These are phyloP conservation scores for Straminergon stramineum DNA, from an alignment of 225 moss, liverwort and hornwort genomes.

Conservation along the genomic window DNA sequence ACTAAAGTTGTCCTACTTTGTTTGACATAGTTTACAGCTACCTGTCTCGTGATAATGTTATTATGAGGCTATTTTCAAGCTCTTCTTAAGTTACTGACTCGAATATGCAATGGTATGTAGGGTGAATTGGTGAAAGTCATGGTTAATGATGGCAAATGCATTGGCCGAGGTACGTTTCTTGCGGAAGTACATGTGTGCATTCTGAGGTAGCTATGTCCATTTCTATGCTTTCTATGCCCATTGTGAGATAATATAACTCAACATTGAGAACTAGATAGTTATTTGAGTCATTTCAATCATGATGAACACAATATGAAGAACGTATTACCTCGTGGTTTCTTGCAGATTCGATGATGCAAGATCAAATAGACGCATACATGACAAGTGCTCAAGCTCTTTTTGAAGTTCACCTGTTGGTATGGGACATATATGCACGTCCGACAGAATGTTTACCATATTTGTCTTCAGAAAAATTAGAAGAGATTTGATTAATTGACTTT, in stretches of 20 bases:
- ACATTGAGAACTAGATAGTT: background rate
- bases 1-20: background rate
- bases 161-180: conserved; percentile 50
- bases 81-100: background rate
- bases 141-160: conserved; percentile 77
- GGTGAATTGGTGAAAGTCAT: conserved; percentile 82
- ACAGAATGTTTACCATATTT: background rate
- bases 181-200: background rate
- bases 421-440: background rate
- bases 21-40: background rate
- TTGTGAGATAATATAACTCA: background rate
- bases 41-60: background rate
- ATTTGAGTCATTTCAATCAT: background rate
- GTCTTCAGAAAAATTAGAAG: background rate
- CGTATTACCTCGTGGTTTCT: background rate
- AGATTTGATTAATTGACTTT: background rate
- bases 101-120: conserved; percentile 18
- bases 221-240: background rate
- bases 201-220: background rate
- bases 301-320: background rate
- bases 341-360: conserved; percentile 85
- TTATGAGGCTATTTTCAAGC: background rate
- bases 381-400: conserved; percentile 55
- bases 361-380: conserved; percentile 60
- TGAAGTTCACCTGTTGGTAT: conserved; percentile 68